Base-by-base conservation (phyloP, 108 stramenopile genomes). In the Schizochytrium sp. region DNA sequence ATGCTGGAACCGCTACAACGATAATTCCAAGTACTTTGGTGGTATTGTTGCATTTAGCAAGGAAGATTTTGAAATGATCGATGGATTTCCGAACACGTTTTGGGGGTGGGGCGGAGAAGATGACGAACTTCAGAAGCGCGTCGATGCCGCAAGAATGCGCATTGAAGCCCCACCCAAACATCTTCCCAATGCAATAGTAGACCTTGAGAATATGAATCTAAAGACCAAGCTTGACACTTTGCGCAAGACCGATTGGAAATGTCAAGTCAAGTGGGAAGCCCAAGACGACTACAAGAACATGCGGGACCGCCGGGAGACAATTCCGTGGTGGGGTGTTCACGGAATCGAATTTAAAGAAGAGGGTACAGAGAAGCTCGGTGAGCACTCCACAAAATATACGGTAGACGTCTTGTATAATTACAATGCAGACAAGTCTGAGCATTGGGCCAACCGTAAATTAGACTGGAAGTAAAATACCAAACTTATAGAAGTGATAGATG, bases 31-130 rank as follows among this genome's bases (percentile, higher is more conserved):
- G 73, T 99, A 99, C 87, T 97, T 99, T 91, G 99, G 99, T 3
- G 99, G 99, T 8, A 95, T 98, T 72, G 97, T 97, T 10, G 94
- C 94, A 40, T 98, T 98, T 92, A 94, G 93, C 55, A 87, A 90
- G 56, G 64, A 87, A 40, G 96, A 97, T 89, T 98, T 96, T 90
- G 96, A 95, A 60, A 90, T 91, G 3, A 98, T 98, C 90, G 99
- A 99, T 92, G 94, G 97, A 45, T 99, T 96, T 90, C 99, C 99
- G 50, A 97, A 97, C 69, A 97, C 94, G 40, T 99, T 97, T 91
- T 98, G 99, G 99, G 99, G 99, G 42, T 99, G 99, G 99, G 99
- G 99, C 46, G 99, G 99, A 0, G 99, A 99, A 92, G 99, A 99
- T 90, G 99, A 99, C 89, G 99, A 99, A 90, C 95, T 99, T 95